These are phyloP conservation scores for Trebouxia sp. DNA, from an alignment of 139 green algal species.

Conservation along the genomic window DNA sequence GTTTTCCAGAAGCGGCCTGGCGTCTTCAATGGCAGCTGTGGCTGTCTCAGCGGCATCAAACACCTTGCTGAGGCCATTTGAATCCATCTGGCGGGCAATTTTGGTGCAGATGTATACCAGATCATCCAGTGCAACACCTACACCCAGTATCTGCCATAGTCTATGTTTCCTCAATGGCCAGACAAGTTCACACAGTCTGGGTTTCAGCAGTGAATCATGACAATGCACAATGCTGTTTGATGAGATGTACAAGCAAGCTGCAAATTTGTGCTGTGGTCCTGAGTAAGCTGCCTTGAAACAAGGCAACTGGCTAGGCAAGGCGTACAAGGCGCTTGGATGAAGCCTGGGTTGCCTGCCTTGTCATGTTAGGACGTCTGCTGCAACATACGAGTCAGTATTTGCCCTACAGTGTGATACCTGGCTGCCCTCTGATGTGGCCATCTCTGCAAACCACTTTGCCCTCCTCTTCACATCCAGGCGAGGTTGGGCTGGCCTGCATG, in stretches of 20 bases:
- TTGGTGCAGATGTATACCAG: constrained; percentile 92
- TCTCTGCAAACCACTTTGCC: constrained; percentile 89
- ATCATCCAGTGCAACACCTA: constrained; percentile 94
- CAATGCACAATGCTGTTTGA: too few species aligned
- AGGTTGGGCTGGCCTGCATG: constrained; percentile 62
- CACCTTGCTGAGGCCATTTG: constrained; percentile 67
- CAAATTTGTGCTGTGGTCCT: too few species aligned
- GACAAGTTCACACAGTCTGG: background rate
- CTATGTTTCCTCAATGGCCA: background rate
- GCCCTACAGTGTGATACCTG: constrained; percentile 45
- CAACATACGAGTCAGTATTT: too few species aligned
- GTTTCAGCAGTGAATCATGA: too few species aligned
- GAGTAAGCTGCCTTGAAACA: too few species aligned
- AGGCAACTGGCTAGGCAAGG: too few species aligned
- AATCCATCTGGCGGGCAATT: constrained; percentile 89
- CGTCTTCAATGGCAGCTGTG: constrained; percentile 65
- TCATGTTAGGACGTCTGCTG: too few species aligned
- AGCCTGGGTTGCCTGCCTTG: too few species aligned
- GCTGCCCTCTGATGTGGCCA: constrained; percentile 81
- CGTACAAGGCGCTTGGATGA: too few species aligned
- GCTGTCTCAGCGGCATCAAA: constrained; percentile 84
- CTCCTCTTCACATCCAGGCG: constrained; percentile 85
- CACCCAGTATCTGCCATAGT: background rate
- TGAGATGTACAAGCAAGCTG: too few species aligned
- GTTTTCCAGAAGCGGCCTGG: constrained; percentile 70